Percentiles rank a stretch among this genome's conserved stretches.
These are phyloP conservation scores for Lanmaoa pseudosensibilis DNA, from an alignment of 768 basidiomycete species.

Conservation along the genomic window DNA sequence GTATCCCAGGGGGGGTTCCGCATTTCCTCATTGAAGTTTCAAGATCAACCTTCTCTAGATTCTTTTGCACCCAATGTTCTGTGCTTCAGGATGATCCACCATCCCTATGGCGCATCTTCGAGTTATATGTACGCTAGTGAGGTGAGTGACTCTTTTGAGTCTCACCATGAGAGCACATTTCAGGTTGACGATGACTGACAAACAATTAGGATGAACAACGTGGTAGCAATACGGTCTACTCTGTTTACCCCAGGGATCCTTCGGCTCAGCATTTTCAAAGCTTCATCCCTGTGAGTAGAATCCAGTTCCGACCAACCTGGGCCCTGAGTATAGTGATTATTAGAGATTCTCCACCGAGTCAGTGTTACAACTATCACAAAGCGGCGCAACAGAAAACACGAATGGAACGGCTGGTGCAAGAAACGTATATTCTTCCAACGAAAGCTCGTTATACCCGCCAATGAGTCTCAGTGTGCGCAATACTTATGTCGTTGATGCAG, in stretches of 20 bases:
- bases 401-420: neutral
- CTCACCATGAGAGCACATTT: neutral
- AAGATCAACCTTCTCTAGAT: neutral
- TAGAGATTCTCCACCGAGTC: slow-evolving; percentile 33
- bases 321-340: neutral
- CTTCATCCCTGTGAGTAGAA: slow-evolving; percentile 27
- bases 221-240: neutral
- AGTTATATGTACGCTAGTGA: slow-evolving; percentile 27
- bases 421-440: slow-evolving; percentile 4
- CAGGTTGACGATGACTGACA: neutral
- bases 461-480: slow-evolving; percentile 18
- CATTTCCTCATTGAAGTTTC: slow-evolving; percentile 1
- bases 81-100: slow-evolving; percentile 28
- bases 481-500: neutral
- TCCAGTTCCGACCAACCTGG: neutral
- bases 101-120: slow-evolving; percentile 31
- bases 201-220: slow-evolving; percentile 11
- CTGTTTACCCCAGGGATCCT: neutral
- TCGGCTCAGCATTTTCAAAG: slow-evolving; percentile 25
- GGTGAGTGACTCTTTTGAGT: slow-evolving; percentile 12
- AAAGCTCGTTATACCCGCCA: slow-evolving; percentile 5
- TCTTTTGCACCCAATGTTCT: slow-evolving; percentile 19
- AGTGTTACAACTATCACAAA: slow-evolving; percentile 10
- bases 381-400: slow-evolving; percentile 5
- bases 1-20: neutral